Base-by-base conservation (phyloP, 202 grass and related monocot genomes). In the Zizania palustris region DNA sequence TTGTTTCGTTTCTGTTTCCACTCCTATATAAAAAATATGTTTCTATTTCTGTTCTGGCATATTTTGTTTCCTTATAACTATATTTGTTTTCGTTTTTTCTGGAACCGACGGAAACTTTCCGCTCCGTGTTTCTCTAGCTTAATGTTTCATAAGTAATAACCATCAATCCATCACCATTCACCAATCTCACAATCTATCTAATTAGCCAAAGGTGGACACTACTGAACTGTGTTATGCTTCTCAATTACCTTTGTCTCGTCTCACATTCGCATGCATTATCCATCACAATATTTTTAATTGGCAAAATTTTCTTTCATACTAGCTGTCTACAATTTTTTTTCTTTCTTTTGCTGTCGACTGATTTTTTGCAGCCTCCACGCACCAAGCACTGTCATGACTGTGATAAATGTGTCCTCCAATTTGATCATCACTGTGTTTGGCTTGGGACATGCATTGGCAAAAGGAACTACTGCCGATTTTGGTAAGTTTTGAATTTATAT, bases 381-480 rank as follows among this genome's bases (percentile, higher is more conserved):
- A 84, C 91, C 33, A 92, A 93, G 71, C 91, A 98, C 71, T 98
- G 95, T 71, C 87, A 95, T 87, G 95, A 95, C 45, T 98, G 95
- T 81, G 87, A 93, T 82, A 92, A 94, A 87, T 98, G 95, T 59
- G 80, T 95, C 48, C 95, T 98, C 77, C 85, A 98, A 75, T 98
- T 92, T 37, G 89, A 98, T 77, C 96, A 98, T 92, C 96, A 98
- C 48, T 98, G 96, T 76, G 61, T 87, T 67, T 98, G 91, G 91
- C 89, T 98, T 82, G 96, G 89, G 69, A 92, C 91, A 56, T 98
- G 96, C 68, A 86, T 98, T 66, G 89, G 91, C 36, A 85, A 75
- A 86, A 86, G 87, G 68, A 98, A 98, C 70, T 89, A 90, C 82
- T 87, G 89, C 44, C 80, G 80, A 56, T 98, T 98, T 88, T 98